Conservation (phyloP, 306 rosid genomes). For the Benincasa hispida region DNA sequence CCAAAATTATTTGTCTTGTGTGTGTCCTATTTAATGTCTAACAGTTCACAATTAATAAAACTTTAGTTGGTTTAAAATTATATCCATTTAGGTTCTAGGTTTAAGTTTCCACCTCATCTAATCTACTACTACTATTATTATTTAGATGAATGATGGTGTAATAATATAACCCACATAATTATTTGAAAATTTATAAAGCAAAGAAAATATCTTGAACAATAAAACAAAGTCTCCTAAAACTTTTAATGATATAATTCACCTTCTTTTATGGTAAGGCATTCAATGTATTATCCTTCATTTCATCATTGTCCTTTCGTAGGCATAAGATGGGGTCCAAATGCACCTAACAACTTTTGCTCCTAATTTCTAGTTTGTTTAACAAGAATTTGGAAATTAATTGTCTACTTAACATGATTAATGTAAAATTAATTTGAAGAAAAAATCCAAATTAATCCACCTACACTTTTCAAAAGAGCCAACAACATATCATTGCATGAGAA, state of each 20-base stretch:
- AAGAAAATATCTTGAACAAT: neutral
- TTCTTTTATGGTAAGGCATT: neutral
- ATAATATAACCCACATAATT: neutral
- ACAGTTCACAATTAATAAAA: neutral
- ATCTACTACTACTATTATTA: too few relatives aligned
- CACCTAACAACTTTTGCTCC: neutral
- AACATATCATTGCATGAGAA: too few relatives aligned
- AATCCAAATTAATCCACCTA: too few relatives aligned
- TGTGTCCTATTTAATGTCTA: too few relatives aligned
- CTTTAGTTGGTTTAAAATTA: neutral
- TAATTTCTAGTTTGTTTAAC: neutral
- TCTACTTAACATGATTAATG: neutral
- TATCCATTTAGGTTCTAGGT: neutral
- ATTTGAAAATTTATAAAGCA: neutral
- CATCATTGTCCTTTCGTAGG: neutral
- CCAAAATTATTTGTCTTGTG: neutral
- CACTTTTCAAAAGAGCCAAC: too few relatives aligned
- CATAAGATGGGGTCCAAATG: neutral
- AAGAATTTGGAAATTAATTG: neutral
- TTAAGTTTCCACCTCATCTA: neutral
- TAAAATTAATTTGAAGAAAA: too few relatives aligned
- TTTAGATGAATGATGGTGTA: neutral
- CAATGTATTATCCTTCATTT: neutral
- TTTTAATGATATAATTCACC: neutral
- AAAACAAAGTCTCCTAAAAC: neutral